phyloP scores from a whole-genome alignment of 2,329 filamentous ascomycete genomes.

The Thielaviopsis ethacetica region DNA sequence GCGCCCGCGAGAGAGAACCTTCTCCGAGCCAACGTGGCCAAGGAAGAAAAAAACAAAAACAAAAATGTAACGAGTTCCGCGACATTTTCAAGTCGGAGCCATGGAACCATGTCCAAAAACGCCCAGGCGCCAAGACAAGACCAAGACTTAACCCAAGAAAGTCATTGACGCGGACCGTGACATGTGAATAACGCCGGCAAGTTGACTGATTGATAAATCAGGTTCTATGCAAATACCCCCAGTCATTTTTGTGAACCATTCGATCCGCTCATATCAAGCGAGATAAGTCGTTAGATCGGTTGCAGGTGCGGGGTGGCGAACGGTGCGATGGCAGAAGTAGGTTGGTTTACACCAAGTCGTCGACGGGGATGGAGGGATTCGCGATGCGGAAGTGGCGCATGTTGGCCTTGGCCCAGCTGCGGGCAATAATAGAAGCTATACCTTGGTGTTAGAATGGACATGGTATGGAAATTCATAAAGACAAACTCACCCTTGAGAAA shows the following conservation, averaged over 20 bases:
- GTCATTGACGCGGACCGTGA: neutral
- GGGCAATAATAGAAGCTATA: constrained; percentile 10
- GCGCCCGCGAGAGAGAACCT: neutral
- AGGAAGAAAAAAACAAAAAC: neutral
- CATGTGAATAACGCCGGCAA: neutral
- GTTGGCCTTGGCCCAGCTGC: constrained; percentile 79
- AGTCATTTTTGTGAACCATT: neutral
- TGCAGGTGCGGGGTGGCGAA: neutral
- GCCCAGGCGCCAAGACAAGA: neutral
- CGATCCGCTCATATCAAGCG: neutral
- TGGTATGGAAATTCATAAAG: neutral
- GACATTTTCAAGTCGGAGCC: neutral
- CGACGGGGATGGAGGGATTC: constrained; percentile 32
- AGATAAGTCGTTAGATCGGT: neutral
- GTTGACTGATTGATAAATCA: neutral
- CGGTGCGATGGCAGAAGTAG: neutral
- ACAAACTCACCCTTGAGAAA: constrained; percentile 79
- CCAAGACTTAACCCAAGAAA: neutral
- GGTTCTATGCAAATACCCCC: neutral
- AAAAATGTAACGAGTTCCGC: neutral
- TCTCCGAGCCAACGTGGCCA: neutral
- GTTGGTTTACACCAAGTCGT: constrained; percentile 25
- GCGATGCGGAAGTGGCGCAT: constrained; percentile 38
- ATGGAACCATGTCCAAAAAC: neutral
- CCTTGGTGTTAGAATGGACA: neutral